Evolutionary conservation across 305 asterid species (phyloP), one percentile per base, ranked within the genome.

Genomic region (Solanum hybrid): DNA sequence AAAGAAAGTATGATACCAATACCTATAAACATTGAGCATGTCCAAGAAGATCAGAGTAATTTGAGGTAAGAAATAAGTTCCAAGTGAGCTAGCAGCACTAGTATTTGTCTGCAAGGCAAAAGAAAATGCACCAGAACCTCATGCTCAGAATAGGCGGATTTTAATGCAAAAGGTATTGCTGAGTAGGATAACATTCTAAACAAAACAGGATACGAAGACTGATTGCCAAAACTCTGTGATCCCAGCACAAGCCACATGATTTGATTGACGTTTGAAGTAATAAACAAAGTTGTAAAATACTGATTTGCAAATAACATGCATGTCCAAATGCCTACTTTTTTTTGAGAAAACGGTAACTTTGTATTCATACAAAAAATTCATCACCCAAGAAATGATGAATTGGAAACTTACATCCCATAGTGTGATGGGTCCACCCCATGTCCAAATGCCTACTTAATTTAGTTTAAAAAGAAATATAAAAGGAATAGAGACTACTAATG

Each of bases 1-100:
- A 85, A 20, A 76, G 36, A 86, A 71, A 91, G 61, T 71, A 34
- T 2, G 51, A 75, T 40, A 8, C 46, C 51, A 16, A 51, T 88
- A 97, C 99, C 95, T 97, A 94, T 98, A 97, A 89, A 98, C 98
- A 94, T 96, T 98, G 90, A 98, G 99, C 99, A 97, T 97, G 96
- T 98, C 98, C 94, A 97, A 91, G 91, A 97, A 98, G 93, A 96
- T 96, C 0, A 92, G 91, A 89, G 98, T 51, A 61, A 98, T 97
- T 94, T 98, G 99, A 24, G 99, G 91, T 91, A 97, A 90, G 94
- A 97, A 98, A 91, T 91, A 93, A 64, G 99, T 96, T 91, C 99
- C 99, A 77, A 98, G 98, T 39, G 99, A 94, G 92, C 89, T 95
- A 77, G 99, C 98, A 90, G 90, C 98, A 90, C 99, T 97, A 28